Evolutionary conservation across 2,329 filamentous ascomycete genomes (phyloP).

Genomic region (Microsporum canis): DNA sequence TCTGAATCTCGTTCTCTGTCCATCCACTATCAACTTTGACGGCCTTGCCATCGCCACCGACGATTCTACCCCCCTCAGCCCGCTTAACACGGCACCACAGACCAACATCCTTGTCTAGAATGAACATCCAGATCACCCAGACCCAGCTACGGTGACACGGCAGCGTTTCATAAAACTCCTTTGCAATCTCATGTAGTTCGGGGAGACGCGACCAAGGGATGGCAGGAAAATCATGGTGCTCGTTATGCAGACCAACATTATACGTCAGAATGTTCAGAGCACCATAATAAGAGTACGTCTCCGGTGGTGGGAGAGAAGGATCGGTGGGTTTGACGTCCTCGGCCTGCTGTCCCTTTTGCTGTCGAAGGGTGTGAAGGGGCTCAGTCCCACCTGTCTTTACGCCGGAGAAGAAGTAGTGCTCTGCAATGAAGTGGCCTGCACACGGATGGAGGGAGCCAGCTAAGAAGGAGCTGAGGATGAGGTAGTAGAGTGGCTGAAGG

Average conservation of each 20-base stretch:
- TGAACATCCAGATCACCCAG: conserved; percentile 90
- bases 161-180: conserved; percentile 82
- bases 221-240: conserved; percentile 97
- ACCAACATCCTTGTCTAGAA: conserved; percentile 78
- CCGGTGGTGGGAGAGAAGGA: conserved; percentile 55
- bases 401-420: conserved; percentile 67
- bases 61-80: conserved; percentile 59
- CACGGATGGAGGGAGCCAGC: conserved; percentile 89
- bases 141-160: conserved; percentile 85
- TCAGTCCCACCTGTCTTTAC: conserved; percentile 29
- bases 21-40: conserved; percentile 45
- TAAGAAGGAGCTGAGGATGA: conserved; percentile 82
- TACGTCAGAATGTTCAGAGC: conserved; percentile 85
- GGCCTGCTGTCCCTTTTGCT: conserved; percentile 31
- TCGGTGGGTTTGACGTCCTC: conserved; percentile 15
- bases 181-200: conserved; percentile 63
- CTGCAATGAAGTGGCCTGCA: conserved; percentile 95
- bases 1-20: conserved; percentile 60
- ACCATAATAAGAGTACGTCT: conserved; percentile 97
- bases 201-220: conserved; percentile 86
- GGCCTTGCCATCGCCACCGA: conserved; percentile 34
- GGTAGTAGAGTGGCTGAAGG: conserved; percentile 60
- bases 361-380: conserved; percentile 42
- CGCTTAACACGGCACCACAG: conserved; percentile 90
- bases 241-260: conserved; percentile 95